These are phyloP conservation scores for Colletotrichum chrysophilum DNA, from an alignment of 2,329 filamentous ascomycete species.

Conservation along the genomic window DNA sequence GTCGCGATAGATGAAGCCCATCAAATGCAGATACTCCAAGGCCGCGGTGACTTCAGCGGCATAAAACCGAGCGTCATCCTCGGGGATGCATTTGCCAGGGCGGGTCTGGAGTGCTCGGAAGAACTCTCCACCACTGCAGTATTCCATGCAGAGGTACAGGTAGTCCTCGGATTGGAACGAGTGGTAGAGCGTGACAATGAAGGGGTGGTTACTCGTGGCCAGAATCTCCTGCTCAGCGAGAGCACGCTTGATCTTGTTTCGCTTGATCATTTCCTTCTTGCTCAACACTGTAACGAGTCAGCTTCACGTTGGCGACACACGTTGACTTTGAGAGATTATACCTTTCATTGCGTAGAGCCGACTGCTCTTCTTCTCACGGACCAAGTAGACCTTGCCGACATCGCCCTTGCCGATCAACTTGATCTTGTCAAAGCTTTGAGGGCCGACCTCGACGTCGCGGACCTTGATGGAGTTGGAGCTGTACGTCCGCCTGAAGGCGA, in stretches of 20 bases:
- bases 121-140: slow-evolving; percentile 98
- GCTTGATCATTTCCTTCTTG: slow-evolving; percentile 99
- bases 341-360: slow-evolving; percentile 99
- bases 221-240: slow-evolving; percentile 97
- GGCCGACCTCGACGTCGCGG: slow-evolving; percentile 93
- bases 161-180: slow-evolving; percentile 99
- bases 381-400: slow-evolving; percentile 97
- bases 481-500: slow-evolving; percentile 91
- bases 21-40: slow-evolving; percentile 94
- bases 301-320: slow-evolving; percentile 21
- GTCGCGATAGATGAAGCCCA: slow-evolving; percentile 99
- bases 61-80: slow-evolving; percentile 97
- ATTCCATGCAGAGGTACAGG: slow-evolving; percentile 99
- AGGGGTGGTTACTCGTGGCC: slow-evolving; percentile 97
- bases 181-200: slow-evolving; percentile 98
- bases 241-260: slow-evolving; percentile 99
- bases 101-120: slow-evolving; percentile 95
- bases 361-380: slow-evolving; percentile 96
- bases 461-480: slow-evolving; percentile 99
- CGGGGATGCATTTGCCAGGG: slow-evolving; percentile 95
- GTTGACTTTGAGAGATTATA: slow-evolving; percentile 44
- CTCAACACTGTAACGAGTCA: slow-evolving; percentile 76
- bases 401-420: slow-evolving; percentile 99
- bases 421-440: slow-evolving; percentile 98
- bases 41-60: slow-evolving; percentile 97